Conservation (phyloP, 2,329 filamentous ascomycete genomes). For the Aplosporella prunicola region DNA sequence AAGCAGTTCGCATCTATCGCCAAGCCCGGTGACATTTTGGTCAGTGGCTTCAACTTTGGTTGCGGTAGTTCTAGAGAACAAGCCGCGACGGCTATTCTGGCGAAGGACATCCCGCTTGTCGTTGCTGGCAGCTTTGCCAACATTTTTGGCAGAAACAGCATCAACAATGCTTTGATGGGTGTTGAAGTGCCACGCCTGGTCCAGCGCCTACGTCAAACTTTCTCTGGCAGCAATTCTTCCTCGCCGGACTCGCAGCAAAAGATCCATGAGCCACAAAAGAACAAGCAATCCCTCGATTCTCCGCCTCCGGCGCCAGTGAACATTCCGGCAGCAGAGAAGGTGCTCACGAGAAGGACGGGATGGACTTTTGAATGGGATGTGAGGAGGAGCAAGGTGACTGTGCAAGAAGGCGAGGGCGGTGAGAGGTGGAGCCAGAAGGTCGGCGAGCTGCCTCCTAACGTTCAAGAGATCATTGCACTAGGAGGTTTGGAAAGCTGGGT, state of each 20-base stretch:
- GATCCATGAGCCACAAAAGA: conserved; percentile 43
- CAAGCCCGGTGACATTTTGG: conserved; percentile 66
- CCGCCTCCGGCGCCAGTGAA: conserved; percentile 28
- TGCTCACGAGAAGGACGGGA: conserved; percentile 62
- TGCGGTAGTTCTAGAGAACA: conserved; percentile 75
- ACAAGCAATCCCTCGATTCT: conserved; percentile 43
- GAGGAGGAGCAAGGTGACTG: conserved; percentile 55
- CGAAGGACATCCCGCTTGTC: conserved; percentile 70
- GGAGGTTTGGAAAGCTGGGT: conserved; percentile 80
- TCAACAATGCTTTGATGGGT: conserved; percentile 69
- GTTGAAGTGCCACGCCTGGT: conserved; percentile 61
- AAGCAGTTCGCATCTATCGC: conserved; percentile 55
- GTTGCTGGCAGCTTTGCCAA: conserved; percentile 74
- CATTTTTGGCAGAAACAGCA: conserved; percentile 70
- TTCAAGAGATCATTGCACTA: conserved; percentile 53
- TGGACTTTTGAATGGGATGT: conserved; percentile 84
- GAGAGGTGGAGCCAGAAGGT: conserved; percentile 69
- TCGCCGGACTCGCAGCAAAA: conserved; percentile 24
- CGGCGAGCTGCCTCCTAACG: conserved; percentile 72
- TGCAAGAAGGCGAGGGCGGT: conserved; percentile 61
- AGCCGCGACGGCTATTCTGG: conserved; percentile 77
- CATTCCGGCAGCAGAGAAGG: conserved; percentile 40
- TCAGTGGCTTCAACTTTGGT: conserved; percentile 82
- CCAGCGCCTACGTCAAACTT: conserved; percentile 54
- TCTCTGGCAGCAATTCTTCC: conserved; percentile 24